Base-by-base conservation (phyloP, 331 rosid genomes). In the Acacia pycnantha region DNA sequence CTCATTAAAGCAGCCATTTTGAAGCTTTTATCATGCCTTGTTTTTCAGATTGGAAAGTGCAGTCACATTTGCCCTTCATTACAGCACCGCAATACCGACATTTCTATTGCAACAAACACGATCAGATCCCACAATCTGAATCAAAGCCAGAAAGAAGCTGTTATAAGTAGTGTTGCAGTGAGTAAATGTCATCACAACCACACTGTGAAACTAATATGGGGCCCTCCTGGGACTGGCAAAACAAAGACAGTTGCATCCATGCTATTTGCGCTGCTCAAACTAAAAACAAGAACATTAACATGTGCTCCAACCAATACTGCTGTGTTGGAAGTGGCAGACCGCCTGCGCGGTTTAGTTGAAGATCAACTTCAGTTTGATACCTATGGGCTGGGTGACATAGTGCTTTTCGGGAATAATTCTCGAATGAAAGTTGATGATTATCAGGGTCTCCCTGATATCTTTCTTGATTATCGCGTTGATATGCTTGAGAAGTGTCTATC, bases 151-250 rank as follows among this genome's bases (percentile, higher is more conserved):
- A 26, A 74, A 40, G 70, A 80, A 2, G 88, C 85, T 0, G 86
- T 92, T 69, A 29, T 82, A 47, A 88, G 84, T 68, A 80, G 73
- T 67, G 37, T 90, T 18, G n/a, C 50, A 5, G 68, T 53, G 81
- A 87, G 48, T 5, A 58, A 78, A 10, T 90, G 91, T 70, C 58
- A 14, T 53, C 91, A 88, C 26, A 56, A 46, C 16, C 66, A 70
- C 56, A 21, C 83, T 18, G 27, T 87, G 7, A 83, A 83, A 71
- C 43, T 92, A 4, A 86, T 92, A 22, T 92, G 97, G 91, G 97
- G 97, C 0, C 97, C 94, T 41, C 97, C 97, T 0, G 94, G 94
- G 13, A 92, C 94, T 0, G 97, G 97, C 0, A 92, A 92, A 79
- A 91, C 95, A 5, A 87, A 70, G 74, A 91, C 92, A 0, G 84